Evolutionary conservation across 345 rosid species (phyloP).

Genomic region (Syzygium aromaticum): DNA sequence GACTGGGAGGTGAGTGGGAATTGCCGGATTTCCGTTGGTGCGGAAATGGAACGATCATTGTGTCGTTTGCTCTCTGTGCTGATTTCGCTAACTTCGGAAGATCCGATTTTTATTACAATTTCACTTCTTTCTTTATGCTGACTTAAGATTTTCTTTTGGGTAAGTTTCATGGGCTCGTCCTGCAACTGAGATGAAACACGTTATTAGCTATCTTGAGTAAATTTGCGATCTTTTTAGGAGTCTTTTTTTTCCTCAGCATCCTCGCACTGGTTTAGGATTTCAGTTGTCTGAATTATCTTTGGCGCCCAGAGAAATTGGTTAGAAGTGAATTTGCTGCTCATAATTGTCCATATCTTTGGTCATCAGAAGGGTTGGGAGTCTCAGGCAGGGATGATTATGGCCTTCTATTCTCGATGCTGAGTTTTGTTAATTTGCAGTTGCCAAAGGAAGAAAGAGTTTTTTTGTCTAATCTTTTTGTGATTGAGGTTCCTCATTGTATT

Average conservation of each 20-base stretch:
- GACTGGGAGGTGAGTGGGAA: conserved; percentile 38
- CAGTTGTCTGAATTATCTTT: neutral
- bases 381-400: neutral
- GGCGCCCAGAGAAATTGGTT: neutral
- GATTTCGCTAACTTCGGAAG: neutral
- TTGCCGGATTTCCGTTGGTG: neutral
- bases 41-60: neutral
- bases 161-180: neutral
- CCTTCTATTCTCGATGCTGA: neutral
- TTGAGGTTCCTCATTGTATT: neutral
- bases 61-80: neutral
- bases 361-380: neutral
- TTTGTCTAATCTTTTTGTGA: neutral
- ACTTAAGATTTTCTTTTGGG: neutral
- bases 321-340: neutral
- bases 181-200: neutral
- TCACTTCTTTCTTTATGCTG: neutral
- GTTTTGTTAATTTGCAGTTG: neutral
- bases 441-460: neutral
- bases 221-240: neutral
- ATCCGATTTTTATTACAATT: neutral
- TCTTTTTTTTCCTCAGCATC: neutral
- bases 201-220: neutral
- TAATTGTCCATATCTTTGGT: neutral
- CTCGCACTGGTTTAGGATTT: neutral